phyloP scores from a whole-genome alignment of 345 rosid genomes.

The Salix suchowensis region DNA sequence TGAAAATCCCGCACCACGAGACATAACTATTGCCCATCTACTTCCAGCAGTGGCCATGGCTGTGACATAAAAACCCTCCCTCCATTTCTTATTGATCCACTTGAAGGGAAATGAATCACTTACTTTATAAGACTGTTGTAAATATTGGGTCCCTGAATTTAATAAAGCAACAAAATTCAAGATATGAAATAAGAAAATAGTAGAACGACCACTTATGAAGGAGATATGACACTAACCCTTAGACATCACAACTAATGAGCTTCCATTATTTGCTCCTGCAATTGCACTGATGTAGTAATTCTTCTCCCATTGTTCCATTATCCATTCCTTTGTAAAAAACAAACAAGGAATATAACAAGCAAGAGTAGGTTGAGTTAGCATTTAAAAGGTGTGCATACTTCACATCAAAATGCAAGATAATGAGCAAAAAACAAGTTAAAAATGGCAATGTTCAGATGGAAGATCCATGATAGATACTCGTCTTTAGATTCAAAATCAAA shows the following conservation, averaged over 20 bases:
- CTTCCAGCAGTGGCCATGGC: slow-evolving; percentile 95
- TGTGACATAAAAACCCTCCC: slow-evolving; percentile 86
- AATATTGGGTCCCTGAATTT: slow-evolving; percentile 71
- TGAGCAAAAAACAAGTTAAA: neutral
- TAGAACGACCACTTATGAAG: neutral
- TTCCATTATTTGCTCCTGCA: slow-evolving; percentile 85
- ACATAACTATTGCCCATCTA: slow-evolving; percentile 97
- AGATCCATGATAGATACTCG: slow-evolving; percentile 4
- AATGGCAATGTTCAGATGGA: neutral
- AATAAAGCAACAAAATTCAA: slow-evolving; percentile 12
- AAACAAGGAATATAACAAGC: slow-evolving; percentile 2
- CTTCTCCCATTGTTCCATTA: slow-evolving; percentile 97
- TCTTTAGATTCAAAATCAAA: slow-evolving; percentile 1
- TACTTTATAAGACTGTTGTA: slow-evolving; percentile 97
- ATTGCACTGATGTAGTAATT: slow-evolving; percentile 90
- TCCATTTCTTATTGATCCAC: slow-evolving; percentile 99
- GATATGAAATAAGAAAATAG: neutral
- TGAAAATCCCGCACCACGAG: slow-evolving; percentile 86
- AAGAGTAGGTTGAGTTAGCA: slow-evolving; percentile 1
- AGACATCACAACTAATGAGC: slow-evolving; percentile 93
- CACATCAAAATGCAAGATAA: neutral
- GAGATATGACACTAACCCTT: slow-evolving; percentile 49
- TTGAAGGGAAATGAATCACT: slow-evolving; percentile 94
- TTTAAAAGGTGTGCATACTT: neutral
- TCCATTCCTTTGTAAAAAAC: slow-evolving; percentile 63